phyloP scores from a whole-genome alignment of 345 rosid species.

The Limnanthes douglasii region DNA sequence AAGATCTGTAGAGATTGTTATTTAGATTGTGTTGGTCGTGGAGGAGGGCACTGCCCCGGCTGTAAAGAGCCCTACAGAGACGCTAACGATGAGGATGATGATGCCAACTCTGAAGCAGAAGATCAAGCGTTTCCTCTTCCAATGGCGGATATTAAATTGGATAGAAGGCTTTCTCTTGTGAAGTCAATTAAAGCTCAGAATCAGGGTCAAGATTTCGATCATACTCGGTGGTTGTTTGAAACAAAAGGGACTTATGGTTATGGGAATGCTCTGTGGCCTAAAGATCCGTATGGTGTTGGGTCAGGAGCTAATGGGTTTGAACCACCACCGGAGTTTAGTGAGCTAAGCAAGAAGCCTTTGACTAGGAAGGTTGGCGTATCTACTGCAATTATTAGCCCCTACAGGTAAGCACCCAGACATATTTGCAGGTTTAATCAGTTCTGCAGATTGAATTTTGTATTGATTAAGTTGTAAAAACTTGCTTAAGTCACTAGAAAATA shows the following conservation, averaged over 20 bases:
- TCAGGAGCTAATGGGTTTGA: constrained; percentile 50
- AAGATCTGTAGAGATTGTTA: constrained; percentile 55
- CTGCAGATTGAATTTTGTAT: no score
- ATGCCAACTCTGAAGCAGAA: constrained; percentile 27
- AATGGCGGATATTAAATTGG: constrained; percentile 34
- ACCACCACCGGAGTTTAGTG: constrained; percentile 53
- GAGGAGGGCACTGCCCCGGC: constrained; percentile 61
- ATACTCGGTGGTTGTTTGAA: constrained; percentile 67
- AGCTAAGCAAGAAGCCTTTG: constrained; percentile 41
- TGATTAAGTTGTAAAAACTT: no score
- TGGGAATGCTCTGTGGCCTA: constrained; percentile 76
- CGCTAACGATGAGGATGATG: constrained; percentile 25
- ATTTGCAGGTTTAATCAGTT: no score
- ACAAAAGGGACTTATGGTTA: constrained; percentile 77
- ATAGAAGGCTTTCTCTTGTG: constrained; percentile 58
- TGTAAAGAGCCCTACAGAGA: constrained; percentile 63
- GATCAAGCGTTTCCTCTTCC: constrained; percentile 62
- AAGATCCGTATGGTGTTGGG: constrained; percentile 56
- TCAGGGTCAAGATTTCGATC: constrained; percentile 58
- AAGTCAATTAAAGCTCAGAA: constrained; percentile 52
- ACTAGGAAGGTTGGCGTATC: constrained; percentile 51
- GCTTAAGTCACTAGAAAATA: not conserved
- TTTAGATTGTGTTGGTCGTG: constrained; percentile 32
- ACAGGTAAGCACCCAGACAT: no score
- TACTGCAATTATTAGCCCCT: constrained; percentile 59